phyloP scores from a whole-genome alignment of 2,329 filamentous ascomycete genomes.

The Biscogniauxia mediterranea region DNA sequence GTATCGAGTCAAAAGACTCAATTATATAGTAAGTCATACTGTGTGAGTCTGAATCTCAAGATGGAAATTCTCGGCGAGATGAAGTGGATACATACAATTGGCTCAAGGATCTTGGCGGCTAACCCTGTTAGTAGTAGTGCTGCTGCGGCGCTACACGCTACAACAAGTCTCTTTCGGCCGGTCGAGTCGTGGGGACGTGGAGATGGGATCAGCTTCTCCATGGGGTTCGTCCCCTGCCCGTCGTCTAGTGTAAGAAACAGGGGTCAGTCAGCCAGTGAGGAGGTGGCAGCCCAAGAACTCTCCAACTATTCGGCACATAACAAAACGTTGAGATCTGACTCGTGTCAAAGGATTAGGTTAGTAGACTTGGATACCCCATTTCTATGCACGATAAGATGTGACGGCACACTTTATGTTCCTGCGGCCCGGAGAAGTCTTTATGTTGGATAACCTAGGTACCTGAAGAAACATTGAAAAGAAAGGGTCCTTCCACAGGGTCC shows the following conservation, averaged over 20 bases:
- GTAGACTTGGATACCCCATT: too few relatives aligned
- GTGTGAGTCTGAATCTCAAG: not conserved
- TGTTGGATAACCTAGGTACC: too few relatives aligned
- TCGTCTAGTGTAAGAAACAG: not conserved
- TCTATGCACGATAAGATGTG: too few relatives aligned
- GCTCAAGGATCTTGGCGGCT: not conserved
- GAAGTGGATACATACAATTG: not conserved
- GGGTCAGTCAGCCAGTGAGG: too few relatives aligned
- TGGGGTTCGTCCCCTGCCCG: not conserved
- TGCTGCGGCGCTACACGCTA: not conserved
- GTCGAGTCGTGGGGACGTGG: not conserved
- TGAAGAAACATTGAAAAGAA: too few relatives aligned
- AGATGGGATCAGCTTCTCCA: not conserved
- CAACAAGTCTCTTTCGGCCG: not conserved
- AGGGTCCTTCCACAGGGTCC: too few relatives aligned
- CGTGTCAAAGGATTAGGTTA: too few relatives aligned
- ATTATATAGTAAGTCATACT: not conserved
- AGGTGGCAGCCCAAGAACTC: too few relatives aligned
- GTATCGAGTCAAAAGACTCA: not conserved
- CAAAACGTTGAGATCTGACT: too few relatives aligned
- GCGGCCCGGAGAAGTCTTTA: too few relatives aligned
- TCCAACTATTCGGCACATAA: too few relatives aligned
- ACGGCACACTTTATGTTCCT: too few relatives aligned
- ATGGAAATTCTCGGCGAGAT: not conserved
- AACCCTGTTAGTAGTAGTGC: not conserved